A percentile compares a stretch with the other conserved stretches of the same genome.
phyloP scores from a whole-genome alignment of 495 filamentous ascomycete genomes.

The Beverwykella pulmonaria region DNA sequence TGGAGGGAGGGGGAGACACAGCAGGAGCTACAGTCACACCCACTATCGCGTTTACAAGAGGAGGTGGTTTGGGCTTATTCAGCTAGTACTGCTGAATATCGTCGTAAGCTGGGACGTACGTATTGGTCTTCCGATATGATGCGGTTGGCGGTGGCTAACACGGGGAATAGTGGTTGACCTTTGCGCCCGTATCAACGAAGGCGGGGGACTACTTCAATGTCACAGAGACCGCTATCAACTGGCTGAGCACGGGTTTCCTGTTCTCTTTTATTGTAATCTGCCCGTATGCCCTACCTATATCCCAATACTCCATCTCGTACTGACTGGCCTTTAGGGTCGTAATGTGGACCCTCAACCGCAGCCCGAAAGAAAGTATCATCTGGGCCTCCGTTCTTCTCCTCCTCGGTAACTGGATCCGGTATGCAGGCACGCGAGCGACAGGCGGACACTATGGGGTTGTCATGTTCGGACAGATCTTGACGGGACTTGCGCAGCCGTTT shows the following conservation, averaged over 20 bases:
- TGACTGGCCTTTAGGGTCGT: constrained; percentile 52
- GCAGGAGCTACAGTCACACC: constrained; percentile 23
- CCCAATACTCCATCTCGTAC: not conserved
- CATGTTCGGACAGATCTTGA: constrained; percentile 94
- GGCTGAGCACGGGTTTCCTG: constrained; percentile 83
- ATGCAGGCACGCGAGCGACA: constrained; percentile 69
- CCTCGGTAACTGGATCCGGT: constrained; percentile 90
- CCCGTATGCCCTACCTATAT: constrained; percentile 55
- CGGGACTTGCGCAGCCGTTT: constrained; percentile 88
- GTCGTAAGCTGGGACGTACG: constrained; percentile 94
- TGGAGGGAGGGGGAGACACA: not conserved
- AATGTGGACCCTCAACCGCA: constrained; percentile 76
- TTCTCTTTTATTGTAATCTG: constrained; percentile 78
- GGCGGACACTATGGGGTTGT: constrained; percentile 71
- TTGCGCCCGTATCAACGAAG: constrained; percentile 78
- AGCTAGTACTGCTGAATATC: constrained; percentile 86
- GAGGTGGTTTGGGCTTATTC: constrained; percentile 82
- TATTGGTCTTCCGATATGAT: constrained; percentile 23
- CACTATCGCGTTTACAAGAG: constrained; percentile 82
- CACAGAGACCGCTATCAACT: constrained; percentile 80
- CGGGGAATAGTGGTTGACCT: constrained; percentile 79
- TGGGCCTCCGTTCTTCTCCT: constrained; percentile 71
- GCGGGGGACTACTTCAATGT: constrained; percentile 76
- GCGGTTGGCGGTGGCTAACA: not conserved
- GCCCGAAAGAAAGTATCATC: constrained; percentile 78